Evolutionary conservation across 2,329 filamentous ascomycete genomes (phyloP).

Genomic region (Stagonosporopsis tanaceti): DNA sequence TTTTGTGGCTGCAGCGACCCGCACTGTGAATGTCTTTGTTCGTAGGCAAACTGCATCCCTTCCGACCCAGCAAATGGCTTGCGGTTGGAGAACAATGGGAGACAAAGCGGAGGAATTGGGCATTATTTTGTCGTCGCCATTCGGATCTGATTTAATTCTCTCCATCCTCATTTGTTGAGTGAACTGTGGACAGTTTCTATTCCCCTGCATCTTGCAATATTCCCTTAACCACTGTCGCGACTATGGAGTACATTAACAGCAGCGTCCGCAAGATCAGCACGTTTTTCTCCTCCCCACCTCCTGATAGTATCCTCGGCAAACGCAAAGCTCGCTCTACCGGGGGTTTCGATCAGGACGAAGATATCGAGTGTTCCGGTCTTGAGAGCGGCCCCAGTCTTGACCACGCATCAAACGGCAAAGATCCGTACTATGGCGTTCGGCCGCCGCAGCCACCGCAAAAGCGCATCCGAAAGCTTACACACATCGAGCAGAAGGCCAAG

Average conservation of each 20-base stretch:
- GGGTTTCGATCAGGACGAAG: background rate
- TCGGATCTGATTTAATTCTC: background rate
- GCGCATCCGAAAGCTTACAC: background rate
- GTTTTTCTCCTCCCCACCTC: background rate
- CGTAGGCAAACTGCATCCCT: background rate
- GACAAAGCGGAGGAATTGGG: background rate
- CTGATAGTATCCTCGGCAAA: background rate
- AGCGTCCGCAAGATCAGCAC: background rate
- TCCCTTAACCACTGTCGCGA: background rate
- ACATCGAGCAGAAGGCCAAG: too few relatives aligned
- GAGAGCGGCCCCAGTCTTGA: background rate
- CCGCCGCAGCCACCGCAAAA: background rate
- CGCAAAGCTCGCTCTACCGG: background rate
- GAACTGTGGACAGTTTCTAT: background rate
- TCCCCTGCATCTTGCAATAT: background rate
- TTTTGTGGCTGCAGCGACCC: background rate
- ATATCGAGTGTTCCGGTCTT: too few relatives aligned
- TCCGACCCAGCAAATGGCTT: background rate
- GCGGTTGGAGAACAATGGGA: background rate
- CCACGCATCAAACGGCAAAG: background rate
- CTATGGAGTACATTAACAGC: conserved; percentile 1
- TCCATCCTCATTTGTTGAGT: background rate
- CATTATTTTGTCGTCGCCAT: background rate
- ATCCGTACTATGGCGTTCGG: background rate
- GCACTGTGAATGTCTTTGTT: background rate